Percentiles rank a stretch among this genome's conserved stretches.
Conservation (phyloP, 2,329 filamentous ascomycete genomes). For the Nemania sp. region DNA sequence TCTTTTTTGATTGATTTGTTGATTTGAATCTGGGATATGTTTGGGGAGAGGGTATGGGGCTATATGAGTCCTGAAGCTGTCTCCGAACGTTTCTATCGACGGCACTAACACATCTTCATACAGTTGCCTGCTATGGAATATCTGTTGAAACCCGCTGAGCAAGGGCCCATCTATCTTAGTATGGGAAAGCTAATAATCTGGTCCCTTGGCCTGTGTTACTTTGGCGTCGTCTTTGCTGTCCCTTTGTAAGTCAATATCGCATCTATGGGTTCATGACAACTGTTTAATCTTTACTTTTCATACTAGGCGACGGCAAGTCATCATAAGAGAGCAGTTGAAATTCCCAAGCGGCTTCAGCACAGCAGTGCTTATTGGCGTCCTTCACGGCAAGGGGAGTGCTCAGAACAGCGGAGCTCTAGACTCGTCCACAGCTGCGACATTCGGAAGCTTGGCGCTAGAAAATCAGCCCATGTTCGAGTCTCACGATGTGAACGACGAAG, state of each 20-base stretch:
- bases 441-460: constrained; percentile 41
- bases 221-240: constrained; percentile 95
- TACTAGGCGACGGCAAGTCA: constrained; percentile 75
- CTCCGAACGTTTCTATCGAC: background rate
- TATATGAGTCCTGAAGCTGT: too few species aligned
- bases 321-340: constrained; percentile 87
- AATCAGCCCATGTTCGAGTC: constrained; percentile 36
- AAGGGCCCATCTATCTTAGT: constrained; percentile 72
- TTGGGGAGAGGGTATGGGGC: too few species aligned
- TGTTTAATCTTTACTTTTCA: constrained; percentile 1
- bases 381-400: constrained; percentile 68
- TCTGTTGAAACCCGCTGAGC: constrained; percentile 75
- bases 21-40: too few species aligned
- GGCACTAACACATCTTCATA: constrained; percentile 10
- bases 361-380: constrained; percentile 85
- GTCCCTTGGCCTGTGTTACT: constrained; percentile 92
- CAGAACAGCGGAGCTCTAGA: constrained; percentile 35
- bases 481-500: constrained; percentile 28
- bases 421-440: constrained; percentile 37
- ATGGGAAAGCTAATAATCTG: constrained; percentile 82
- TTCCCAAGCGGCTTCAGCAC: constrained; percentile 97
- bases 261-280: background rate
- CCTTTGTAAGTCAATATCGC: constrained; percentile 60
- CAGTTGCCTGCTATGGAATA: constrained; percentile 88
- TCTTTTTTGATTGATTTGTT: background rate